phyloP scores from a whole-genome alignment of 1,284 basidiomycete genomes.

The Volvariella surrecta region DNA sequence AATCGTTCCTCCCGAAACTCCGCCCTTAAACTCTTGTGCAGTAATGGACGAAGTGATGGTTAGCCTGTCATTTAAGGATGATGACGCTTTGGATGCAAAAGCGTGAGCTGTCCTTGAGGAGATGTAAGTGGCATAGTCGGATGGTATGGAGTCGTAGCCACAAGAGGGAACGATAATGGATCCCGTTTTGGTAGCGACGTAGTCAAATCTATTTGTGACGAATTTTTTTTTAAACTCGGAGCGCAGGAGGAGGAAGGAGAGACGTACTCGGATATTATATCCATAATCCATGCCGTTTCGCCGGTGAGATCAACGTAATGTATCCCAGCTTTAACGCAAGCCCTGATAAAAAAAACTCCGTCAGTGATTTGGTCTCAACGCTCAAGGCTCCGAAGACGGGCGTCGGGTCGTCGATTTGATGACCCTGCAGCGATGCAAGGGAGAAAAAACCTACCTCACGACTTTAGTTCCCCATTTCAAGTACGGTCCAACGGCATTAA shows the following conservation, averaged over 20 bases:
- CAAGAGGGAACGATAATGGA: constrained; percentile 64
- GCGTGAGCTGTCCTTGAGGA: constrained; percentile 33
- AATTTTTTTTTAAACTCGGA: neutral
- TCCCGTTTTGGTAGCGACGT: constrained; percentile 52
- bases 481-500: constrained; percentile 63
- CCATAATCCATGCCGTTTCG: constrained; percentile 29
- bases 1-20: constrained; percentile 67
- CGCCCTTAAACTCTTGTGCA: constrained; percentile 42
- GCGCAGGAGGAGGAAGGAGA: neutral
- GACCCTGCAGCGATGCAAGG: too few species aligned
- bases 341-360: constrained; percentile 15
- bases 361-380: too few species aligned
- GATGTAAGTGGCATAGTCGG: constrained; percentile 55
- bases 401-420: too few species aligned
- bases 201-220: constrained; percentile 41
- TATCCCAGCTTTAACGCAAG: constrained; percentile 31
- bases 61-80: constrained; percentile 5
- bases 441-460: constrained; percentile 32
- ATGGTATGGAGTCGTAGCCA: constrained; percentile 69
- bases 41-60: constrained; percentile 25
- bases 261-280: constrained; percentile 30
- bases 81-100: too few species aligned
- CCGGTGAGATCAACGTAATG: constrained; percentile 39
- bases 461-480: constrained; percentile 57
- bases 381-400: too few species aligned